Evolutionary conservation across 2,329 filamentous ascomycete species (phyloP).

Genomic region (Aureobasidium subglaciale): DNA sequence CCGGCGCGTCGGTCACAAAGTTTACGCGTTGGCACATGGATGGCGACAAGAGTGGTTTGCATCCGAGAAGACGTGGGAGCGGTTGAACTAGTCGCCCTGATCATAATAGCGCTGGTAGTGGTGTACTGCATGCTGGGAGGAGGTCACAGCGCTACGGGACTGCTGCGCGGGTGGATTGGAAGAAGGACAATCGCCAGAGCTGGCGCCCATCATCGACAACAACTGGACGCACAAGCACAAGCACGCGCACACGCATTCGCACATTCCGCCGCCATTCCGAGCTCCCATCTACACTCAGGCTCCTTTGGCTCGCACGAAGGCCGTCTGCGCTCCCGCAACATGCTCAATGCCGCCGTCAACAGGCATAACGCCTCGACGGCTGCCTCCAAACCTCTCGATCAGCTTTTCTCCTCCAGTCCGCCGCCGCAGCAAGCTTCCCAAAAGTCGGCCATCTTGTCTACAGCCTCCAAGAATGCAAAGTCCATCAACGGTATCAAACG

Average conservation of each 20-base stretch:
- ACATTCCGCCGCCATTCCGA: conserved; percentile 16
- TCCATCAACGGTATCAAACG: conserved; percentile 35
- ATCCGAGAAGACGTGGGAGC: conserved; percentile 1
- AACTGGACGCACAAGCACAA: conserved; percentile 8
- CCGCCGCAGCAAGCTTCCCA: conserved; percentile 37
- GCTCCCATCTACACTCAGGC: neutral
- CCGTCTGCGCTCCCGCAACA: conserved; percentile 20
- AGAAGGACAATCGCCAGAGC: conserved; percentile 16
- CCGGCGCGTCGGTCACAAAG: conserved; percentile 1
- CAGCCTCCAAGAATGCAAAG: conserved; percentile 25
- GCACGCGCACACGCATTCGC: conserved; percentile 15
- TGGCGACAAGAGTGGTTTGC: conserved; percentile 5
- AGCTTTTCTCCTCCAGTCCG: conserved; percentile 53
- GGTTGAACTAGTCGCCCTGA: conserved; percentile 10
- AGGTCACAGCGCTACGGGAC: conserved; percentile 21
- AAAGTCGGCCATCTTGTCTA: conserved; percentile 30
- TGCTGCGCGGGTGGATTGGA: conserved; percentile 19
- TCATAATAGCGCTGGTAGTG: conserved; percentile 7
- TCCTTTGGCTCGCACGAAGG: conserved; percentile 17
- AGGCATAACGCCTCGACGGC: conserved; percentile 31
- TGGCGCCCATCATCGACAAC: conserved; percentile 20
- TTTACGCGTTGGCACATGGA: neutral
- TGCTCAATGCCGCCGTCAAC: conserved; percentile 37
- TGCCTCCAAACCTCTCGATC: conserved; percentile 29
- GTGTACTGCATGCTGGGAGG: conserved; percentile 26